A percentile compares a stretch with the other conserved stretches of the same genome.
These are phyloP conservation scores for Xeromyces bisporus DNA, from an alignment of 495 filamentous ascomycete genomes.

Conservation along the genomic window DNA sequence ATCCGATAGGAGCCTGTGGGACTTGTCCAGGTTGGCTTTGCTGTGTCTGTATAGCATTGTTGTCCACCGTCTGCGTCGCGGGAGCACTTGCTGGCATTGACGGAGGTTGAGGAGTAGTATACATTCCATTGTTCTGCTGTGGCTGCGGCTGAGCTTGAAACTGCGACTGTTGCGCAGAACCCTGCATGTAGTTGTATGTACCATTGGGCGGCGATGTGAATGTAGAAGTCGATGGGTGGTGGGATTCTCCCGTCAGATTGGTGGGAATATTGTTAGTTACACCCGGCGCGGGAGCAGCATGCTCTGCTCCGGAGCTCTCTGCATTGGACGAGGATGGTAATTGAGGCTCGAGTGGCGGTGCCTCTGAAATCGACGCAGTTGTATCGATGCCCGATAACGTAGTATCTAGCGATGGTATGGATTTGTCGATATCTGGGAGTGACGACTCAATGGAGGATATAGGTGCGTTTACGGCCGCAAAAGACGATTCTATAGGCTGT, in stretches of 20 bases:
- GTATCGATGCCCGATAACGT: conserved; percentile 16
- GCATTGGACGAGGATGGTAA: conserved; percentile 19
- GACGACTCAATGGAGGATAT: conserved; percentile 25
- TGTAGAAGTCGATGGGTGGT: too few species aligned
- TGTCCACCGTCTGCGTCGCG: conserved; percentile 7
- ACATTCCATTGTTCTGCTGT: conserved; percentile 20
- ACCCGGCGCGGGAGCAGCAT: conserved; percentile 1
- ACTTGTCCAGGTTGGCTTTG: conserved; percentile 22
- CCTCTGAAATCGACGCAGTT: not conserved
- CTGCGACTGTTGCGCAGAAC: conserved; percentile 5
- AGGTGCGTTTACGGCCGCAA: conserved; percentile 12
- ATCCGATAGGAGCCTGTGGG: conserved; percentile 29
- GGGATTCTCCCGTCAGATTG: conserved; percentile 5
- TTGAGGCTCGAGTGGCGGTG: not conserved
- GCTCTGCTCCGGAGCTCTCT: conserved; percentile 2
- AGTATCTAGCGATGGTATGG: conserved; percentile 19
- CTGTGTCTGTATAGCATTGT: conserved; percentile 14
- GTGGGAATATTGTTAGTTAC: conserved; percentile 10
- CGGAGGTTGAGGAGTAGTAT: conserved; percentile 15
- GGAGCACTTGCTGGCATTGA: conserved; percentile 12
- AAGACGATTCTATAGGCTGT: too few species aligned
- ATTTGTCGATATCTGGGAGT: conserved; percentile 17
- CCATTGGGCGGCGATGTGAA: conserved; percentile 18
- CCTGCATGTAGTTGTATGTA: conserved; percentile 14
- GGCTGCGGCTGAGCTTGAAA: conserved; percentile 1